phyloP scores from a whole-genome alignment of 179 eudicot genomes.

The Silene noctiflora region DNA sequence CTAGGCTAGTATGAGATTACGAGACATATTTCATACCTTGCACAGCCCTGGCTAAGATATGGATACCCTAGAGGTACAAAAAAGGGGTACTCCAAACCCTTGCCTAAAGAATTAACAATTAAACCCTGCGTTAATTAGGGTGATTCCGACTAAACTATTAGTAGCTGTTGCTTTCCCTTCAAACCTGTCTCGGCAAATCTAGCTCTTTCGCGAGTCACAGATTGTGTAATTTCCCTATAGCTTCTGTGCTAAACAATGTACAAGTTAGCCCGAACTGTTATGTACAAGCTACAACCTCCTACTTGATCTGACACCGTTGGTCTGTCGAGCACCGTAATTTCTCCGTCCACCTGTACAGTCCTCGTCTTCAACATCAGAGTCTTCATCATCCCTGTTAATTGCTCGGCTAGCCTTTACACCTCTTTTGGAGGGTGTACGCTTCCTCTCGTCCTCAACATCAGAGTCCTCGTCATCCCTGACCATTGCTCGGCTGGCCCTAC shows the following conservation, averaged over 20 bases:
- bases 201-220: background rate
- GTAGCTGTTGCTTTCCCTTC: background rate
- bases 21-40: background rate
- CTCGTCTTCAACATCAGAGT: slow-evolving; percentile 51
- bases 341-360: slow-evolving; percentile 47
- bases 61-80: background rate
- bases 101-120: background rate
- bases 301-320: slow-evolving; percentile 39
- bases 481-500: slow-evolving; percentile 39
- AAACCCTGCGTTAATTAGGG: background rate
- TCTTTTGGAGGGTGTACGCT: slow-evolving; percentile 61
- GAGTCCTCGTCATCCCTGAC: slow-evolving; percentile 47
- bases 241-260: slow-evolving; percentile 52
- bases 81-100: background rate
- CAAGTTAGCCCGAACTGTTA: slow-evolving; percentile 70
- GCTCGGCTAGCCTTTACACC: slow-evolving; percentile 47
- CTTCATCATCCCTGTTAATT: slow-evolving; percentile 41
- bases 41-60: background rate
- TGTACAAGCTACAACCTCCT: slow-evolving; percentile 63
- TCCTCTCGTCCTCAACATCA: slow-evolving; percentile 45
- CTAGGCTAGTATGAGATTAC: background rate
- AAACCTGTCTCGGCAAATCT: background rate
- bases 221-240: slow-evolving; percentile 19
- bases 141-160: background rate
- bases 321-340: slow-evolving; percentile 41